Conservation (phyloP, 2,329 filamentous ascomycete genomes). For the Cordyceps farinosa region DNA sequence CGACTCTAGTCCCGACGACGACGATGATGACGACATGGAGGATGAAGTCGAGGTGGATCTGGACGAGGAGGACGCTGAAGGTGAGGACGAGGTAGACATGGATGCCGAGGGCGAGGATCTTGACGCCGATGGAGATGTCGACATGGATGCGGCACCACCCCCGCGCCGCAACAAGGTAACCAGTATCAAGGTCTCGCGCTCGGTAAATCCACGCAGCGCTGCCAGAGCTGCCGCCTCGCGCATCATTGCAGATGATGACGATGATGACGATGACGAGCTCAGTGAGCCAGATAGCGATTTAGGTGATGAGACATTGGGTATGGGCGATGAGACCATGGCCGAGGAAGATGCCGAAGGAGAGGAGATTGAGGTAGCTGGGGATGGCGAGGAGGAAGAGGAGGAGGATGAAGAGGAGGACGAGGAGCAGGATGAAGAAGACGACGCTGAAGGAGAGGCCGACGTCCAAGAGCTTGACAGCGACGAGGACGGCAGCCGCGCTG, state of each 20-base stretch:
- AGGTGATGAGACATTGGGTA: slow-evolving; percentile 28
- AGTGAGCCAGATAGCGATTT: slow-evolving; percentile 41
- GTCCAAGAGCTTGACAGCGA: slow-evolving; percentile 41
- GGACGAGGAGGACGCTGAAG: slow-evolving; percentile 38
- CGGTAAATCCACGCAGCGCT: slow-evolving; percentile 25
- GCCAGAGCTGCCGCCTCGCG: slow-evolving; percentile 29
- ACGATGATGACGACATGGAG: slow-evolving; percentile 41
- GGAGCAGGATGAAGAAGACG: slow-evolving; percentile 35
- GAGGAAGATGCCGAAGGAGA: slow-evolving; percentile 46
- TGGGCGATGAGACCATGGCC: slow-evolving; percentile 44
- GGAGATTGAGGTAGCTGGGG: slow-evolving; percentile 42
- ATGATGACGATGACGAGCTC: slow-evolving; percentile 53
- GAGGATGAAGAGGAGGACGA: slow-evolving; percentile 38
- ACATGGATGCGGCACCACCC: slow-evolving; percentile 40
- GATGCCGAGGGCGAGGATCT: slow-evolving; percentile 41
- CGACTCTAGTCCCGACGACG: slow-evolving; percentile 51
- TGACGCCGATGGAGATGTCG: slow-evolving; percentile 39
- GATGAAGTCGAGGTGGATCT: slow-evolving; percentile 32
- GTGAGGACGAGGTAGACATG: slow-evolving; percentile 33
- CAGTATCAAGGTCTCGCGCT: slow-evolving; percentile 45
- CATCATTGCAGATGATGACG: slow-evolving; percentile 32
- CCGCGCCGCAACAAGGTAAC: slow-evolving; percentile 30
- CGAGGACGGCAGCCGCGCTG: slow-evolving; percentile 45
- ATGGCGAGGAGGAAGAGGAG: slow-evolving; percentile 37
- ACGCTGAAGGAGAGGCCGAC: slow-evolving; percentile 37